Percentiles rank a stretch among this genome's conserved stretches.
Conservation (phyloP, 257 asterid genomes). For the Cruciata laevipes region DNA sequence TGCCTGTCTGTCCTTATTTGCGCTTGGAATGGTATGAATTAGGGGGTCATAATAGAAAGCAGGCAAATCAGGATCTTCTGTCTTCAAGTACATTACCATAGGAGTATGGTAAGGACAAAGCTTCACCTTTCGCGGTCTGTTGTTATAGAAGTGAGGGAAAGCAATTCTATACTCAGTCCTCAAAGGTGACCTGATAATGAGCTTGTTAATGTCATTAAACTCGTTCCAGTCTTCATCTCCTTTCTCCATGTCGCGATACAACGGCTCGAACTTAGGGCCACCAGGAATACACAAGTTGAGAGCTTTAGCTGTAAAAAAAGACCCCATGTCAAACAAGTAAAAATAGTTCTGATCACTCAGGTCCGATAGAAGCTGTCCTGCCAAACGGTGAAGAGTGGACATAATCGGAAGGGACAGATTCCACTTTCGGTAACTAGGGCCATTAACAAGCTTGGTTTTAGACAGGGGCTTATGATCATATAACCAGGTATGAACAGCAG, state of each 20-base stretch:
- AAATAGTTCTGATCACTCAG: constrained; percentile 83
- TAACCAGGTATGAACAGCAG: constrained; percentile 93
- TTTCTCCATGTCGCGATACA: constrained; percentile 98
- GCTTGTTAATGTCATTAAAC: constrained; percentile 91
- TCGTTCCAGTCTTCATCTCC: constrained; percentile 99
- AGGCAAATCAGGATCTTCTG: constrained; percentile 98
- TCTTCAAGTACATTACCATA: constrained; percentile 91
- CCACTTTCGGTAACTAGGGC: constrained; percentile 98
- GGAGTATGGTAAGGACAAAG: constrained; percentile 88
- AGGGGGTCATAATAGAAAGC: constrained; percentile 94
- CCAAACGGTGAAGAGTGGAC: constrained; percentile 95
- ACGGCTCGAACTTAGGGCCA: constrained; percentile 96
- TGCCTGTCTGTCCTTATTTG: constrained; percentile 65
- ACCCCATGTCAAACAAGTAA: constrained; percentile 95
- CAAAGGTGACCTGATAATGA: constrained; percentile 91
- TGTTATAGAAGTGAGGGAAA: constrained; percentile 89
- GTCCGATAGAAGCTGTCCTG: constrained; percentile 96
- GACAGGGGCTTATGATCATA: constrained; percentile 99
- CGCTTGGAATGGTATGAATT: constrained; percentile 81
- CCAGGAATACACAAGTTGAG: constrained; percentile 98
- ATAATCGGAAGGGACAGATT: constrained; percentile 93
- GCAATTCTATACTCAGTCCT: constrained; percentile 96
- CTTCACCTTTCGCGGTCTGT: constrained; percentile 89
- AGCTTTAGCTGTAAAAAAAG: constrained; percentile 94
- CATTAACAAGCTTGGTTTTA: constrained; percentile 88